Conservation (phyloP, 768 basidiomycete species). For the Rhizopogon vinicolor region DNA sequence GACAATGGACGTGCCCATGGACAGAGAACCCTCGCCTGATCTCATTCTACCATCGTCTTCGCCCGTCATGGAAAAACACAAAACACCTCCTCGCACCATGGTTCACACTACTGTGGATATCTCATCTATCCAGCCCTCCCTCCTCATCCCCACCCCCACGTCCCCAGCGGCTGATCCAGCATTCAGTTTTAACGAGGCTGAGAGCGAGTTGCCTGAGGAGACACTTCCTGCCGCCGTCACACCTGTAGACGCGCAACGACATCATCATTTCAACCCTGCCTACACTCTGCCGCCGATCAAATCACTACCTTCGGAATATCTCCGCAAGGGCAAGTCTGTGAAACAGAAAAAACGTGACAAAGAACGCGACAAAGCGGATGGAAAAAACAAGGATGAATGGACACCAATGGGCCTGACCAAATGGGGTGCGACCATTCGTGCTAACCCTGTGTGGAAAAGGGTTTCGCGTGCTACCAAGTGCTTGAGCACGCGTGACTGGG, state of each 20-base stretch:
- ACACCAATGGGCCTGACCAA: constrained; percentile 57
- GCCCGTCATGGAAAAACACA: constrained; percentile 1
- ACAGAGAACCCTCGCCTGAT: constrained; percentile 19
- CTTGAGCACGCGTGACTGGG: constrained; percentile 77
- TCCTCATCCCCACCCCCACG: constrained; percentile 33
- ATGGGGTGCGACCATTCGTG: constrained; percentile 71
- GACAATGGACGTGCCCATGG: constrained; percentile 13
- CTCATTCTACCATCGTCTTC: constrained; percentile 21
- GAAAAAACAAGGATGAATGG: constrained; percentile 56
- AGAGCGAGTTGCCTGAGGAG: constrained; percentile 19
- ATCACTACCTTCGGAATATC: constrained; percentile 50
- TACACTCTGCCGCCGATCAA: constrained; percentile 56
- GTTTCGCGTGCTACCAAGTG: constrained; percentile 73
- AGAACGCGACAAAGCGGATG: constrained; percentile 31
- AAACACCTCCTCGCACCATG: constrained; percentile 10
- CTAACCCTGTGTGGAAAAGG: constrained; percentile 73
- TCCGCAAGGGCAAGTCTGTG: constrained; percentile 42
- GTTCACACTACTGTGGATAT: constrained; percentile 25
- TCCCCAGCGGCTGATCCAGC: constrained; percentile 27
- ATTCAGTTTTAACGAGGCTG: constrained; percentile 29
- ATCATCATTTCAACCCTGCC: constrained; percentile 36
- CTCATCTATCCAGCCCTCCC: constrained; percentile 18
- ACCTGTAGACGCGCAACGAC: constrained; percentile 17
- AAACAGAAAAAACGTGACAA: constrained; percentile 53
- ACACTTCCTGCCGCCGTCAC: constrained; percentile 5